Evolutionary conservation across 371 early-diverging fungal species (phyloP), one percentile per base, ranked within the genome.

Genomic region (Mortierella sp.): DNA sequence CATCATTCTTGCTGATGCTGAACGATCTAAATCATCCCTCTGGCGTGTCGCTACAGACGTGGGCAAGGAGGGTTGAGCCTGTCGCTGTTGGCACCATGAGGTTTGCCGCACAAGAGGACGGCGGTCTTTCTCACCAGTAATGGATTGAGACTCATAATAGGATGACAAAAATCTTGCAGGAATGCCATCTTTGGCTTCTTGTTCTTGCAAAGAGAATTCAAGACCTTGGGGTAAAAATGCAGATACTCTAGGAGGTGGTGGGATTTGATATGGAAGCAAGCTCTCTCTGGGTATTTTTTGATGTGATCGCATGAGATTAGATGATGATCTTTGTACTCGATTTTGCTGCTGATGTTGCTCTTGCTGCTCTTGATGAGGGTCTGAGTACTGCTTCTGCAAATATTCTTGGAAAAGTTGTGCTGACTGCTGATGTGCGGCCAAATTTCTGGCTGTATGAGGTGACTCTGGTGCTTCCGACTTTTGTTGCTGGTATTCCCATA

Each of bases 351-450:
- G 63, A 22, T 57, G 57, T n/a, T n/a, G n/a, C n/a, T n/a, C n/a
- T n/a, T 43, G 59, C 22, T 63, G 63, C 28, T 42, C 35, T 35
- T 62, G 63, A 22, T 57, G 57, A 8, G 42, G 9, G 2, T 68
- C 60, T 15, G 65, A 43, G 40, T 78, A 66, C 22, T 69, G 69
- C 40, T 72, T 63, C 37, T 73, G 54, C 26, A 78, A 49, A 35
- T 78, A 70, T 37, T 66, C 58, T 49, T 78, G 66, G 23, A 72
- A 78, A 9, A 78, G 72, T 6, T 73, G 69, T 1, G 66, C 61
- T 0, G 79, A 78, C 34, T 69, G 79, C 53, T 78, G 73, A 35
- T 73, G 79, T 7, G 79, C 73, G 2, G 74, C 54, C 19, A 78
- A 66, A 47, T 70, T 40, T 29, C 67, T 47, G 7, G 73, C 45